Conservation (phyloP, 2,329 filamentous ascomycete genomes). For the Mariannaea elegans region DNA sequence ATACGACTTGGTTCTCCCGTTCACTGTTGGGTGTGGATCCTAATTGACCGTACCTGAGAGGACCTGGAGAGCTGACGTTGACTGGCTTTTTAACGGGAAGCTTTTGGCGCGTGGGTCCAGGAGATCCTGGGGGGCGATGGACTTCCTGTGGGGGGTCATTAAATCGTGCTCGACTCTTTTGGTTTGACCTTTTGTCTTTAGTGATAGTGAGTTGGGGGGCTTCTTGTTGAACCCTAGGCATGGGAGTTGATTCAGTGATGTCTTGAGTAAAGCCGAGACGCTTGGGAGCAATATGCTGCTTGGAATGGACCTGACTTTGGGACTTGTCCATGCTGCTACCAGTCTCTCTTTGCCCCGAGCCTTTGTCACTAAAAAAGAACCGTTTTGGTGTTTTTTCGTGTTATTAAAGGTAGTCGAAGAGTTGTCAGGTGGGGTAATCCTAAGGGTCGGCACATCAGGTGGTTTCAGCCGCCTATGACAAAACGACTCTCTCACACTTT, state of each 20-base stretch:
- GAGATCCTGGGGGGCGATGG: conserved; percentile 4
- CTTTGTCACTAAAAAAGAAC: conserved; percentile 50
- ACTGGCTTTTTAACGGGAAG: conserved; percentile 21
- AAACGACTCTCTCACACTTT: not conserved
- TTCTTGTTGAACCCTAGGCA: conserved; percentile 13
- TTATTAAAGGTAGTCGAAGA: not conserved
- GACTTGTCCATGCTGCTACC: conserved; percentile 19
- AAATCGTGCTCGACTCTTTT: conserved; percentile 26
- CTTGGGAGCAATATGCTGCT: conserved; percentile 14
- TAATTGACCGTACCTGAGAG: conserved; percentile 11
- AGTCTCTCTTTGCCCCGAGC: conserved; percentile 23
- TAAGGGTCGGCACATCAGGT: conserved; percentile 8
- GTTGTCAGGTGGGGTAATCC: not conserved
- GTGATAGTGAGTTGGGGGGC: conserved; percentile 3
- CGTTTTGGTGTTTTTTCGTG: not conserved
- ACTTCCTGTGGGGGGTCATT: conserved; percentile 22
- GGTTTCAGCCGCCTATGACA: conserved; percentile 1
- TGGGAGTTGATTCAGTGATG: conserved; percentile 10
- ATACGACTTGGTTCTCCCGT: not conserved
- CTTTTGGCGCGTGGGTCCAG: conserved; percentile 2
- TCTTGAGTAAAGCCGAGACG: conserved; percentile 4
- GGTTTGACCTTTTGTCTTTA: not conserved
- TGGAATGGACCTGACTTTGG: conserved; percentile 5
- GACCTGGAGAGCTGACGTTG: conserved; percentile 5
- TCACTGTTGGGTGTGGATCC: conserved; percentile 18